Evolutionary conservation across 495 filamentous ascomycete genomes (phyloP).

Genomic region (Lophiostoma macrostomum): DNA sequence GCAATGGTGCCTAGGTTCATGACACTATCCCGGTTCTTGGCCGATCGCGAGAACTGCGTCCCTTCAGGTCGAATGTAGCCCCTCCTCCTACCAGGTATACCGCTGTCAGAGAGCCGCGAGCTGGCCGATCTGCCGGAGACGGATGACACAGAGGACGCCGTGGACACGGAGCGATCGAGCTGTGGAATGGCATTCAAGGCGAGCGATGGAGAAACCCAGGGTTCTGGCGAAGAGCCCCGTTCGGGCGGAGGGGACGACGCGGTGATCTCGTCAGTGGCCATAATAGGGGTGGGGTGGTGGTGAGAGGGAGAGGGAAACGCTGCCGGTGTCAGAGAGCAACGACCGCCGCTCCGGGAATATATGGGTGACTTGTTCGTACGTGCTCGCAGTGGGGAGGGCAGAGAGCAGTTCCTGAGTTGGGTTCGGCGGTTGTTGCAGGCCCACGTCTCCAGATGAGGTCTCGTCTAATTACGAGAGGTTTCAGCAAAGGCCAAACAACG

Average conservation of each 20-base stretch:
- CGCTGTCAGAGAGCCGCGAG: constrained; percentile 52
- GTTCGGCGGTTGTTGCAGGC: no score
- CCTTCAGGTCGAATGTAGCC: constrained; percentile 90
- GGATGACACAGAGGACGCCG: constrained; percentile 68
- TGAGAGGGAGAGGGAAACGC: background rate
- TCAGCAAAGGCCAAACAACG: no score
- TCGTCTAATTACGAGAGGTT: no score
- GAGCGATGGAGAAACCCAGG: constrained; percentile 62
- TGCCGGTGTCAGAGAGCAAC: background rate
- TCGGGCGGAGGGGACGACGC: constrained; percentile 30
- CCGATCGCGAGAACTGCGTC: constrained; percentile 87
- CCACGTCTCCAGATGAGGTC: no score
- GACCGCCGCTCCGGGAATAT: no score
- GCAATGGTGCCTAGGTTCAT: constrained; percentile 95
- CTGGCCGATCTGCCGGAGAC: constrained; percentile 56
- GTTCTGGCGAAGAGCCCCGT: constrained; percentile 56
- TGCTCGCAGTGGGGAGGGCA: no score
- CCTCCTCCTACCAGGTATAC: constrained; percentile 56
- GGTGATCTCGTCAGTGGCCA: constrained; percentile 3
- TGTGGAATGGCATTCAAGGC: constrained; percentile 61
- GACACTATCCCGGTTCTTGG: constrained; percentile 84
- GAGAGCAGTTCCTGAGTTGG: no score
- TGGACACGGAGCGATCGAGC: constrained; percentile 73
- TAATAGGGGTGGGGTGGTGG: background rate
- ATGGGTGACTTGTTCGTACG: no score